These are phyloP conservation scores for Trichothecium sympodiale DNA, from an alignment of 2,329 filamentous ascomycete genomes.

Conservation along the genomic window DNA sequence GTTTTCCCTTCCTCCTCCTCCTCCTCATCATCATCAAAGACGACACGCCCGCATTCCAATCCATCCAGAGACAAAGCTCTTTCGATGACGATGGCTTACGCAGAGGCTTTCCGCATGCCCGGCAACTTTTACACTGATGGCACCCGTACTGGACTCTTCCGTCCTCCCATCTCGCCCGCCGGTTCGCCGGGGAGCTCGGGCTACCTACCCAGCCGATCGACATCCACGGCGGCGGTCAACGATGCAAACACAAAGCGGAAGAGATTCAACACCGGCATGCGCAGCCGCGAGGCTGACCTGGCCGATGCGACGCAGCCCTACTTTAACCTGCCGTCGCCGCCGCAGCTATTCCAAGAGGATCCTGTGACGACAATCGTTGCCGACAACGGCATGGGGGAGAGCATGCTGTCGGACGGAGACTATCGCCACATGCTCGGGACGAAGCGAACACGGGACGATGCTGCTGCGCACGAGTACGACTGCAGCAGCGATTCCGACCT, in stretches of 20 bases:
- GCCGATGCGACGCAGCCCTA: conserved; percentile 9
- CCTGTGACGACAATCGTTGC: conserved; percentile 9
- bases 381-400: conserved; percentile 39
- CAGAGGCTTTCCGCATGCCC: conserved; percentile 20
- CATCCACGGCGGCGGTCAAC: conserved; percentile 4
- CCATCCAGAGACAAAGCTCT: no score
- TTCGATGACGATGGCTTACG: no score
- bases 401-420: conserved; percentile 45
- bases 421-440: conserved; percentile 43
- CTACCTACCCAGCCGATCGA: conserved; percentile 19
- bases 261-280: conserved; percentile 20
- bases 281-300: not conserved
- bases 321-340: conserved; percentile 6
- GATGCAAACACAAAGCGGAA: conserved; percentile 32
- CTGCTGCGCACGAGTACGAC: conserved; percentile 12
- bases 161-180: conserved; percentile 25
- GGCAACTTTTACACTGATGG: conserved; percentile 22
- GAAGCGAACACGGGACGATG: conserved; percentile 25
- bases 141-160: conserved; percentile 34
- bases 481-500: not conserved
- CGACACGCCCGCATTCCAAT: no score
- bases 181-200: conserved; percentile 16
- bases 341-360: conserved; percentile 4
- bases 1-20: no score
- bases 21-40: no score